phyloP scores from a whole-genome alignment of 2,329 filamentous ascomycete genomes.

The Pezicula radicicola region DNA sequence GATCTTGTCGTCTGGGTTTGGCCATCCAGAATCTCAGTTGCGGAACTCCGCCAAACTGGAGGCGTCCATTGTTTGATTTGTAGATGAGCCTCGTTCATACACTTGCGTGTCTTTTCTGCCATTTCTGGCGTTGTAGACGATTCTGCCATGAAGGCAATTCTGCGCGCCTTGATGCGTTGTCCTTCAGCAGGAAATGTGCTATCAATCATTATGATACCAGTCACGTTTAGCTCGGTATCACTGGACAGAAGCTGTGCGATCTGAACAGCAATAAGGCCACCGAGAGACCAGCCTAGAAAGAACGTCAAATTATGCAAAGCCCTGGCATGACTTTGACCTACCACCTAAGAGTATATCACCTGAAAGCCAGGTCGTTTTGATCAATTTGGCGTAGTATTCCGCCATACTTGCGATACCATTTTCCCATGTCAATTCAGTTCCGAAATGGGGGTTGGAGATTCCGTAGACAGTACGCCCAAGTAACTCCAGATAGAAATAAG shows the following conservation, averaged over 20 bases:
- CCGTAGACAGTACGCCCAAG: neutral
- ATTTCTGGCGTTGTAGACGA: neutral
- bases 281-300: constrained; percentile 1
- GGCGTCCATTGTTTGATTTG: neutral
- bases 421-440: neutral
- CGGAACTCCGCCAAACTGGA: neutral
- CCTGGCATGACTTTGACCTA: neutral
- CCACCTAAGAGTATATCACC: constrained; percentile 1
- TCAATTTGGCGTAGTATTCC: neutral
- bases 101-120: constrained; percentile 1
- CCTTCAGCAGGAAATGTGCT: constrained; percentile 1
- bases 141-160: neutral
- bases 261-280: neutral
- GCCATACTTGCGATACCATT: constrained; percentile 2
- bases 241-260: neutral
- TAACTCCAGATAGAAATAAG: neutral
- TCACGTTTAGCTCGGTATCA: neutral
- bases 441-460: neutral
- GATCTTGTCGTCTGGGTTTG: neutral
- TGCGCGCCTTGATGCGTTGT: neutral
- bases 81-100: neutral
- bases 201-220: constrained; percentile 1
- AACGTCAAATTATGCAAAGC: neutral
- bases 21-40: neutral
- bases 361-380: neutral